Evolutionary conservation across 768 basidiomycete genomes (phyloP).

Genomic region (Mycena floridula): DNA sequence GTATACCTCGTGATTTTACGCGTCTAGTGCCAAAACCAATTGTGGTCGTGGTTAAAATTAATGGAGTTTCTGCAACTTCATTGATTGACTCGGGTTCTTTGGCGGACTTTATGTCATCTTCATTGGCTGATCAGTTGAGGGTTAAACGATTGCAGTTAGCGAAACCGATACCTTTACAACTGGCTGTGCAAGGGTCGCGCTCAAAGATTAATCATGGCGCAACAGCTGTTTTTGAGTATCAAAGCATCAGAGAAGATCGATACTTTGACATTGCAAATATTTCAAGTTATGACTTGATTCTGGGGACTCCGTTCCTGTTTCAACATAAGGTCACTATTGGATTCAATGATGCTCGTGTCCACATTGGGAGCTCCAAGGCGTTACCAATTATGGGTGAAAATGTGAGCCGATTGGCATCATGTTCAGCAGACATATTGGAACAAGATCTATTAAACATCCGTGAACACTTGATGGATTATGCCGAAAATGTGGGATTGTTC

Average conservation of each 20-base stretch:
- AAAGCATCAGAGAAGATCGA: constrained; percentile 21
- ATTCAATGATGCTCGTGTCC: constrained; percentile 16
- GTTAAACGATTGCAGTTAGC: constrained; percentile 16
- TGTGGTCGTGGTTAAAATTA: constrained; percentile 21
- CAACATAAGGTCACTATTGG: constrained; percentile 22
- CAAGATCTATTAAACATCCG: constrained; percentile 10
- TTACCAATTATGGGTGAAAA: constrained; percentile 13
- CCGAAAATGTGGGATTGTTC: constrained; percentile 14
- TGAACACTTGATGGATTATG: constrained; percentile 14
- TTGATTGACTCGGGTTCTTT: constrained; percentile 31
- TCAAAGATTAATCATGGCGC: constrained; percentile 26
- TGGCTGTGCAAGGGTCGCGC: constrained; percentile 35
- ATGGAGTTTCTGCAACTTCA: constrained; percentile 24
- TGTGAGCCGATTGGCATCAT: constrained; percentile 5
- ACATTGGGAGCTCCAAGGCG: constrained; percentile 15
- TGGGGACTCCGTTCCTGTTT: constrained; percentile 33
- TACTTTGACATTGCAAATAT: constrained; percentile 33
- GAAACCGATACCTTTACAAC: constrained; percentile 26
- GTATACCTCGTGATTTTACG: constrained; percentile 10
- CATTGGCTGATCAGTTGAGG: constrained; percentile 29
- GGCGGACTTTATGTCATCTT: constrained; percentile 34
- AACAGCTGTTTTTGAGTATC: constrained; percentile 22
- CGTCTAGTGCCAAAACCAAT: constrained; percentile 23
- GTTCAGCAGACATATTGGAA: constrained; percentile 3
- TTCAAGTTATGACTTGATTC: constrained; percentile 30